Evolutionary conservation across 2,329 filamentous ascomycete species (phyloP).

Genomic region (Teratosphaeria pseudoeucalypti): DNA sequence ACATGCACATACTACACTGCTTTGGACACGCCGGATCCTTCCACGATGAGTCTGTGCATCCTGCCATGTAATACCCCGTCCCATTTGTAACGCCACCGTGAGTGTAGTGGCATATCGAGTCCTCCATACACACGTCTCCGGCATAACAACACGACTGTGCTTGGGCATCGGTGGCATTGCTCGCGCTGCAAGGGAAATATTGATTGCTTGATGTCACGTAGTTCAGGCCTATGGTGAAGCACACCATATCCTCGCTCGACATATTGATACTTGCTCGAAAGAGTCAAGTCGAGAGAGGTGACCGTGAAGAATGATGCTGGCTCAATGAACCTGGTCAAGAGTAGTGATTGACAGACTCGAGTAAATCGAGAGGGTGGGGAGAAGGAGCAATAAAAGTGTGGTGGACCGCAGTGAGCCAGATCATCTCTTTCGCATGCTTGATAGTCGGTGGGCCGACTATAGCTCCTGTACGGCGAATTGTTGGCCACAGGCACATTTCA

Average conservation of each 20-base stretch:
- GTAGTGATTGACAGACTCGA: no score
- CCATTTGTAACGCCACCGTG: conserved; percentile 1
- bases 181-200: conserved; percentile 2
- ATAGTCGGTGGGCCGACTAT: no score
- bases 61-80: conserved; percentile 3
- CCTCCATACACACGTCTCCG: conserved; percentile 2
- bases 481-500: no score
- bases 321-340: no score
- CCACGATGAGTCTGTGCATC: conserved; percentile 3
- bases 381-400: no score
- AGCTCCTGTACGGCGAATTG: no score
- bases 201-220: conserved; percentile 2
- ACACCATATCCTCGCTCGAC: background rate
- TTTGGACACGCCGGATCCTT: background rate
- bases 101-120: conserved; percentile 2
- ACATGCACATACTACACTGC: background rate
- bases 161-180: background rate
- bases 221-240: conserved; percentile 2
- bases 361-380: no score
- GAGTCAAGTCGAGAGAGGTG: no score
- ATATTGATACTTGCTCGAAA: no score
- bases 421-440: no score
- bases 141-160: conserved; percentile 2
- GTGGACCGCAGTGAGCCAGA: no score
- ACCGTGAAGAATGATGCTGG: no score